Evolutionary conservation across 768 basidiomycete genomes (phyloP).

Genomic region (Crepidotus variabilis): DNA sequence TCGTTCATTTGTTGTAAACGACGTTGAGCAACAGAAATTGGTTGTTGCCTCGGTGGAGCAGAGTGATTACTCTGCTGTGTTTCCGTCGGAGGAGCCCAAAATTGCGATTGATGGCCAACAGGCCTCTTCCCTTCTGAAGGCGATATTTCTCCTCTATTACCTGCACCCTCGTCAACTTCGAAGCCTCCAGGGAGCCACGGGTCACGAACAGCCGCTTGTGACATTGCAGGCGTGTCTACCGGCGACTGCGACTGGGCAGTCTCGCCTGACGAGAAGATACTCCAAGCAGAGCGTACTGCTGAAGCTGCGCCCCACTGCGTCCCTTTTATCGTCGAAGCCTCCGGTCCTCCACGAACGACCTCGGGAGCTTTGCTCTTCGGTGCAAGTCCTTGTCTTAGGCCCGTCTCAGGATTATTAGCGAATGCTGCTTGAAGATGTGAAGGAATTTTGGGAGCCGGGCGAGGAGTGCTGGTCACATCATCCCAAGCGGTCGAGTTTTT

Average conservation of each 20-base stretch:
- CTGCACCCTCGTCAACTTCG: constrained; percentile 8
- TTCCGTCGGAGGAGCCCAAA: not conserved
- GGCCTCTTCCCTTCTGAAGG: constrained; percentile 7
- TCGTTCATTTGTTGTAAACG: not conserved
- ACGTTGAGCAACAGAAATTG: constrained; percentile 14
- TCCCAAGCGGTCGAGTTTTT: constrained; percentile 9
- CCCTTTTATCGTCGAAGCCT: constrained; percentile 16
- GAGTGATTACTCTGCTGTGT: not conserved
- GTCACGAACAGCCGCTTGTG: constrained; percentile 1
- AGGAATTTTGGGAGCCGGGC: constrained; percentile 21
- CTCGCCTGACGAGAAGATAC: constrained; percentile 11
- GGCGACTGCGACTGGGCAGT: not conserved
- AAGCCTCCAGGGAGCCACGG: constrained; percentile 15
- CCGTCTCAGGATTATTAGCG: constrained; percentile 1
- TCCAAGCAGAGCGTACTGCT: constrained; percentile 14
- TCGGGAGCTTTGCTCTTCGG: constrained; percentile 2
- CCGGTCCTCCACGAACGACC: not conserved
- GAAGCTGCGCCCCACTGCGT: constrained; percentile 9
- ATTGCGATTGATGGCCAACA: not conserved
- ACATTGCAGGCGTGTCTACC: not conserved
- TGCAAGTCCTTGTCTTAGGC: not conserved
- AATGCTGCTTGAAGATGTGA: constrained; percentile 13
- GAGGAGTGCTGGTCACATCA: constrained; percentile 17
- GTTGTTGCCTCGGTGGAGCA: constrained; percentile 6
- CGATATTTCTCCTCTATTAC: constrained; percentile 6